These are phyloP conservation scores for Cucurbita argyrosperma DNA, from an alignment of 306 rosid genomes.

Conservation along the genomic window DNA sequence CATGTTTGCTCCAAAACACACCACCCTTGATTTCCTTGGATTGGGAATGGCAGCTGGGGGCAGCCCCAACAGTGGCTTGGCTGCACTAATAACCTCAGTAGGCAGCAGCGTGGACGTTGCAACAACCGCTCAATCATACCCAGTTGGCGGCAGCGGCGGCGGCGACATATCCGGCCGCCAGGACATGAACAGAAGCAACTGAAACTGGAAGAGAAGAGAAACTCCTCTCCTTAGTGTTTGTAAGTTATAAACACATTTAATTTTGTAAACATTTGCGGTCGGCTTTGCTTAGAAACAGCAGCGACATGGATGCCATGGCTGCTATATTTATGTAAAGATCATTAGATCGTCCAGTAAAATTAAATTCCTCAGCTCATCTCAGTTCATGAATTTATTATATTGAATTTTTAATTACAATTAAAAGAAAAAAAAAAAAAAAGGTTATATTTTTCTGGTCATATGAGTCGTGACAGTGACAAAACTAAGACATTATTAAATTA, in stretches of 20 bases:
- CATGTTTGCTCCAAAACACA: constrained; percentile 70
- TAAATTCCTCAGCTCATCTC: neutral
- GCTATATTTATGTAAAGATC: neutral
- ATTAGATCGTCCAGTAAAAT: neutral
- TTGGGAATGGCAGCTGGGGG: constrained; percentile 86
- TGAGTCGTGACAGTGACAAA: neutral
- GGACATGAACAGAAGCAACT: constrained; percentile 42
- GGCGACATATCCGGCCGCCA: constrained; percentile 40
- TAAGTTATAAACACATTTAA: neutral
- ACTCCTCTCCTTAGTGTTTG: too few species aligned
- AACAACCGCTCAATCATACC: constrained; percentile 37
- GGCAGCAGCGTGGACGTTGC: constrained; percentile 54
- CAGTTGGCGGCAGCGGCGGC: constrained; percentile 10
- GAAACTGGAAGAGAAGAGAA: too few species aligned
- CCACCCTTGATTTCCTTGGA: constrained; percentile 87
- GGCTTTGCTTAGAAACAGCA: neutral
- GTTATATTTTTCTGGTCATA: neutral
- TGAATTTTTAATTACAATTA: neutral
- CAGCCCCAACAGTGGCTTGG: constrained; percentile 35
- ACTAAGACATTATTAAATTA: neutral
- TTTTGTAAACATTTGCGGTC: neutral
- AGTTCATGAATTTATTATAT: neutral
- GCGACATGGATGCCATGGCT: neutral
- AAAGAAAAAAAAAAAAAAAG: neutral
- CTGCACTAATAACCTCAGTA: constrained; percentile 66